Percentiles rank a stretch among this genome's conserved stretches.
Evolutionary conservation across 768 basidiomycete species (phyloP).

Genomic region (Lactarius vividus): DNA sequence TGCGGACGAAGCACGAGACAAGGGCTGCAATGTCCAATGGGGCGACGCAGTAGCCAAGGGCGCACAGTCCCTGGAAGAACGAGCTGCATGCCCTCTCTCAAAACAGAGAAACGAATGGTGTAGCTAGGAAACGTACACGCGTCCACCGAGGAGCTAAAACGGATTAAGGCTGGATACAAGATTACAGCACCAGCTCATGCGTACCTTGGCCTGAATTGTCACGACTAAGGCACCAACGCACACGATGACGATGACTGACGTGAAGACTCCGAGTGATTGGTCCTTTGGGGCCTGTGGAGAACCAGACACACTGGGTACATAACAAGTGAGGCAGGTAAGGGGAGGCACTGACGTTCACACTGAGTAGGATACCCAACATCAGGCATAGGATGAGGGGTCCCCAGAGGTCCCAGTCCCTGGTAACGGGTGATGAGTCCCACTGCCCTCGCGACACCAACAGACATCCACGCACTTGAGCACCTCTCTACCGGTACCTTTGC

Average conservation of each 20-base stretch:
- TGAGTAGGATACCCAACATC: constrained; percentile 77
- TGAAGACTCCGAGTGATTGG: constrained; percentile 88
- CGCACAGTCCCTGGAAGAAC: constrained; percentile 96
- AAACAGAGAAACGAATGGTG: not conserved
- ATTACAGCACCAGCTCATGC: constrained; percentile 16
- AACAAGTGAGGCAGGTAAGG: not conserved
- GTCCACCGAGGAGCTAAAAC: constrained; percentile 67
- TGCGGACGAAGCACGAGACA: constrained; percentile 77
- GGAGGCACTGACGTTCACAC: constrained; percentile 60
- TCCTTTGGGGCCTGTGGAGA: constrained; percentile 68
- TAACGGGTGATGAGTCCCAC: not conserved
- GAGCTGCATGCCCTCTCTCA: constrained; percentile 46
- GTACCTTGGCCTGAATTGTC: constrained; percentile 92
- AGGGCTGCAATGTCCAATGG: constrained; percentile 90
- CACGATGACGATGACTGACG: constrained; percentile 90
- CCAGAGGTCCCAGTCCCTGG: constrained; percentile 98
- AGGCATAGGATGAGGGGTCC: constrained; percentile 87
- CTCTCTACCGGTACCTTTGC: constrained; percentile 69
- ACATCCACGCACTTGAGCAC: constrained; percentile 60
- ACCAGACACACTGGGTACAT: constrained; percentile 6
- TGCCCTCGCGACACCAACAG: constrained; percentile 12
- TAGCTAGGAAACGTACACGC: constrained; percentile 56
- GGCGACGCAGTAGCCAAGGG: constrained; percentile 92
- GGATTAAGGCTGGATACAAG: constrained; percentile 11
- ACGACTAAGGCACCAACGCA: constrained; percentile 88